These are phyloP conservation scores for Knufia petricola DNA, from an alignment of 2,329 filamentous ascomycete species.

Conservation along the genomic window DNA sequence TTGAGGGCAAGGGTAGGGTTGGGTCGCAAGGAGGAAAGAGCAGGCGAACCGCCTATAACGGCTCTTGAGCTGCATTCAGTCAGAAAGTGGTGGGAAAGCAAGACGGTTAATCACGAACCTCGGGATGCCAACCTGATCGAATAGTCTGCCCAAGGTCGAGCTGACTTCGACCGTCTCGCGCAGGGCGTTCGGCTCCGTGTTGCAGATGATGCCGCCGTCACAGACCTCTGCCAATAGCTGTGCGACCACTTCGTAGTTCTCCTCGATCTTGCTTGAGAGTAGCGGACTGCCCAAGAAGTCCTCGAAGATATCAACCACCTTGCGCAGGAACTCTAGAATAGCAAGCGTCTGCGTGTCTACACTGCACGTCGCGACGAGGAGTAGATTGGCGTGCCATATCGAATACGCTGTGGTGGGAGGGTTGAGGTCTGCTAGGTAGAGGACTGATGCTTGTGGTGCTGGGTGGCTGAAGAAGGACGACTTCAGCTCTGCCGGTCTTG, in stretches of 20 bases:
- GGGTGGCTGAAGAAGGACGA: conserved; percentile 80
- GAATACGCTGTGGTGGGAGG: conserved; percentile 86
- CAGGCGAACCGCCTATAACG: conserved; percentile 31
- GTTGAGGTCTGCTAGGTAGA: conserved; percentile 72
- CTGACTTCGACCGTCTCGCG: conserved; percentile 87
- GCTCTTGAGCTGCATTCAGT: conserved; percentile 30
- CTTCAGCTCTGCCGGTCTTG: conserved; percentile 65
- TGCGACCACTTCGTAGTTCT: conserved; percentile 84
- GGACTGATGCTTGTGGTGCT: conserved; percentile 69
- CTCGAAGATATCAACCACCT: conserved; percentile 83
- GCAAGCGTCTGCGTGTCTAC: conserved; percentile 81
- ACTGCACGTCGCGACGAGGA: conserved; percentile 77
- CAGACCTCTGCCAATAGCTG: conserved; percentile 94
- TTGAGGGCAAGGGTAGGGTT: conserved; percentile 23
- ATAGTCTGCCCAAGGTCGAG: conserved; percentile 75
- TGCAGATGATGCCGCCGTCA: conserved; percentile 78
- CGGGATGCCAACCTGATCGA: conserved; percentile 78
- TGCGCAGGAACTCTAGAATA: conserved; percentile 87
- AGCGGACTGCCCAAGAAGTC: conserved; percentile 87
- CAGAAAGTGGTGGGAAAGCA: background rate
- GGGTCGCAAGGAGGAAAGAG: conserved; percentile 32
- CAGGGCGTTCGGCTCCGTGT: conserved; percentile 86
- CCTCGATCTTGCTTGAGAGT: conserved; percentile 75
- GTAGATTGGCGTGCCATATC: conserved; percentile 72
- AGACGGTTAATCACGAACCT: conserved; percentile 40